Evolutionary conservation across 225 moss, liverwort and hornwort genomes (phyloP).

Genomic region (Polytrichum commune): DNA sequence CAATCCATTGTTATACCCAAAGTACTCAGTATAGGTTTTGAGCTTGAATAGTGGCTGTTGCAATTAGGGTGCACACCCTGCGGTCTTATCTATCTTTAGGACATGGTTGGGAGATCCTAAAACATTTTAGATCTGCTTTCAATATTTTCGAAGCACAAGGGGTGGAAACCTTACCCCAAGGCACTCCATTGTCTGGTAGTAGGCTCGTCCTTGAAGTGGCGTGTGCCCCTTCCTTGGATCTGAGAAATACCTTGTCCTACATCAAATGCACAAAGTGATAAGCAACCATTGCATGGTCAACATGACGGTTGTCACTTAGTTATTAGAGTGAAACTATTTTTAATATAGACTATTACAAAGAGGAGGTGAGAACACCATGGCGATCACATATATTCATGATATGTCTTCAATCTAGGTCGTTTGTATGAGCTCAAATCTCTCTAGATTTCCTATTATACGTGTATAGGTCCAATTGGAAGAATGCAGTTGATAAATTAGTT

Average conservation of each 20-base stretch:
- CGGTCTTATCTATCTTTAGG: neutral
- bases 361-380: too few species aligned
- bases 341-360: too few species aligned
- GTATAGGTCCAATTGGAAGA: too few species aligned
- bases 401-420: neutral
- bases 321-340: too few species aligned
- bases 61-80: neutral
- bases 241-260: constrained; percentile 62
- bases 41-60: neutral
- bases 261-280: neutral
- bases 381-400: too few species aligned
- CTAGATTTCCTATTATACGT: too few species aligned
- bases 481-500: too few species aligned
- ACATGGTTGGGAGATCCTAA: neutral
- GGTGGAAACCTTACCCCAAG: constrained; percentile 33
- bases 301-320: too few species aligned
- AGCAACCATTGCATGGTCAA: too few species aligned
- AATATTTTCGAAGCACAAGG: neutral
- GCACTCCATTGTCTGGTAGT: constrained; percentile 66
- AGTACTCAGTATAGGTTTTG: too few species aligned
- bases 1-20: too few species aligned
- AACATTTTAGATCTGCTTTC: neutral
- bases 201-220: constrained; percentile 58
- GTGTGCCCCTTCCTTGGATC: constrained; percentile 53
- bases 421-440: neutral